Conservation (phyloP, 2,329 filamentous ascomycete genomes). For the Fusarium drepaniforme region DNA sequence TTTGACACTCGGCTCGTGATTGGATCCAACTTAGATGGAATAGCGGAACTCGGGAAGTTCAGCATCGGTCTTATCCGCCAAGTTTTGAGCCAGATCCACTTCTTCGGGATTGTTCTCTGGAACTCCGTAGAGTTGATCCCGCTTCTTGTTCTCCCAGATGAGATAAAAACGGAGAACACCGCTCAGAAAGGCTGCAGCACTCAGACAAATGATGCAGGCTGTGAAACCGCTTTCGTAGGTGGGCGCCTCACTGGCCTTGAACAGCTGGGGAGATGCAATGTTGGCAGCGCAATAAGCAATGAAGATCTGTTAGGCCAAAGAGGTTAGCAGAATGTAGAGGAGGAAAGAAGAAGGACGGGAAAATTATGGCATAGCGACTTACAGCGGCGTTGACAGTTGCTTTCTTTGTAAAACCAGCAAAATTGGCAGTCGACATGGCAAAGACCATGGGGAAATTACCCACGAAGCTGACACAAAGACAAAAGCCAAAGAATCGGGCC, state of each 20-base stretch:
- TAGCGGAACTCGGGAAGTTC: neutral
- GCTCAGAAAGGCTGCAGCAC: neutral
- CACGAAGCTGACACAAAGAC: neutral
- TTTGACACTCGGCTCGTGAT: neutral
- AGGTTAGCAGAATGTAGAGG: neutral
- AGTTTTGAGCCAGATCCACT: neutral
- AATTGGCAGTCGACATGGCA: constrained; percentile 17
- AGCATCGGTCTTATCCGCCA: neutral
- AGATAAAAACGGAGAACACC: neutral
- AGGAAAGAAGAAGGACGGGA: neutral
- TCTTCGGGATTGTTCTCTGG: neutral
- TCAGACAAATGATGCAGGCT: neutral
- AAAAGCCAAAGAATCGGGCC: constrained; percentile 2
- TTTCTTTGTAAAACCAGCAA: constrained; percentile 20
- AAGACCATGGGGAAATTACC: constrained; percentile 21
- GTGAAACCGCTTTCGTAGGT: neutral
- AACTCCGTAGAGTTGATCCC: neutral
- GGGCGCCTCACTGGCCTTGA: neutral
- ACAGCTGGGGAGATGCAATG: neutral
- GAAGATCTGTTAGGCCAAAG: neutral
- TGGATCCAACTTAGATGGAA: neutral
- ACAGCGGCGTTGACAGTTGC: neutral
- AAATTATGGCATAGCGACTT: neutral
- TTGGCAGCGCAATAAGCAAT: neutral
- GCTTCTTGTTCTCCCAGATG: neutral